phyloP scores from a whole-genome alignment of 1,139 yeast species.

The Hyphopichia fennica region DNA sequence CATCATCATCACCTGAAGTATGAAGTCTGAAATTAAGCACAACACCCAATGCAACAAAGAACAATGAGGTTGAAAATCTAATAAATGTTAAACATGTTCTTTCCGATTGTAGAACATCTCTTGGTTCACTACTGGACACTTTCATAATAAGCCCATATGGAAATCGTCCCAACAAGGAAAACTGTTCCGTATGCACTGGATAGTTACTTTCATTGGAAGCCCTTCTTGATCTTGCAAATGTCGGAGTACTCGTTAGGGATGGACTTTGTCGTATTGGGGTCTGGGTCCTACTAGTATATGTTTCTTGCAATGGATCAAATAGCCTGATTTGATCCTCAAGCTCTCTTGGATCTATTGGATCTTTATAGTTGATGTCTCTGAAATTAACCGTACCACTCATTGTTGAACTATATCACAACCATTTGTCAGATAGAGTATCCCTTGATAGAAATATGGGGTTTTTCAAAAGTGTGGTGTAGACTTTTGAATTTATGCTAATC shows the following conservation, averaged over 20 bases:
- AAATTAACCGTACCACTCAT: background rate
- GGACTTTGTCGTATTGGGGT: background rate
- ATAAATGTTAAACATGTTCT: constrained; percentile 56
- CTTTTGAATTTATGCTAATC: too few relatives aligned
- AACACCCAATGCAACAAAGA: constrained; percentile 53
- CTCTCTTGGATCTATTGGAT: background rate
- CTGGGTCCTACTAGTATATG: background rate
- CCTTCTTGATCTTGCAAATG: background rate
- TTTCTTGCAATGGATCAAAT: background rate
- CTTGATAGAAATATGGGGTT: background rate
- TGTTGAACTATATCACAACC: background rate
- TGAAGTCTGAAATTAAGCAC: constrained; percentile 50
- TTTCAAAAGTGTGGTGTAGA: too few relatives aligned
- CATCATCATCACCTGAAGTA: constrained; percentile 19
- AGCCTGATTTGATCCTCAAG: background rate
- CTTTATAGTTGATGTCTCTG: background rate
- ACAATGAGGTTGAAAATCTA: constrained; percentile 49
- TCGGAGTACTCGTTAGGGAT: background rate
- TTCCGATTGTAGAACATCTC: constrained; percentile 64
- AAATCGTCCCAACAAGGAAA: constrained; percentile 4
- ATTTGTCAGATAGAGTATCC: too few relatives aligned
- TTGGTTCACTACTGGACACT: constrained; percentile 53
- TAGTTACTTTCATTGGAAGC: background rate
- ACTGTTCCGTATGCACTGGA: background rate
- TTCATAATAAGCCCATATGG: constrained; percentile 34